Percentiles rank a stretch among this genome's conserved stretches.
Conservation (phyloP, 2,329 filamentous ascomycete genomes). For the Hymenotorrendiella dingleyae region DNA sequence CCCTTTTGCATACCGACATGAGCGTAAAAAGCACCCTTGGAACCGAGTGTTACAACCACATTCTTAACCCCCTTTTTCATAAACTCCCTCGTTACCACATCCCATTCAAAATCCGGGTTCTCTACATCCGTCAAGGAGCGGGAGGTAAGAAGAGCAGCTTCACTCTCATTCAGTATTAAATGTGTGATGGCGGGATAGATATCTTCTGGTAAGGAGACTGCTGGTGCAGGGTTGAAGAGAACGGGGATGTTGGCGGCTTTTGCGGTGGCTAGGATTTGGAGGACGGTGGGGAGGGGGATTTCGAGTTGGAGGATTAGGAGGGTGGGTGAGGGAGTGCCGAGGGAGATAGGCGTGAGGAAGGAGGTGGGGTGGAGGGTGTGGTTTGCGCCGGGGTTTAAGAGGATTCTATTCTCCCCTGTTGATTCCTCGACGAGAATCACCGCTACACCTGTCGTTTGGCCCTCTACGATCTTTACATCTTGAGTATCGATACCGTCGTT, state of each 20-base stretch:
- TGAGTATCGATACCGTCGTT: constrained; percentile 56
- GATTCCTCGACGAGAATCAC: constrained; percentile 71
- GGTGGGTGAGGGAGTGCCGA: constrained; percentile 44
- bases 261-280: constrained; percentile 52
- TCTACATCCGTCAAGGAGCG: constrained; percentile 36
- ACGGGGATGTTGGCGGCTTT: constrained; percentile 49
- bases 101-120: constrained; percentile 37
- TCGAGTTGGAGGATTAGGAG: constrained; percentile 75
- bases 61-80: constrained; percentile 64
- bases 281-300: constrained; percentile 60
- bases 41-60: constrained; percentile 79
- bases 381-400: constrained; percentile 69
- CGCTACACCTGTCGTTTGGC: constrained; percentile 61
- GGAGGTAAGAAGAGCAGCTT: constrained; percentile 68
- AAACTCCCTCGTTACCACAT: constrained; percentile 52
- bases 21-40: constrained; percentile 67
- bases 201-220: constrained; percentile 58
- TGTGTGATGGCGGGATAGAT: constrained; percentile 67
- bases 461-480: constrained; percentile 41
- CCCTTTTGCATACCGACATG: constrained; percentile 36
- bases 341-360: constrained; percentile 32
- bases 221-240: constrained; percentile 81
- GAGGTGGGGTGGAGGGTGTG: constrained; percentile 37
- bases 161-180: constrained; percentile 85
- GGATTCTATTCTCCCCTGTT: constrained; percentile 70